Percentiles rank a stretch among this genome's conserved stretches.
These are phyloP conservation scores for Podosphaera xanthii DNA, from an alignment of 2,329 filamentous ascomycete species.

Conservation along the genomic window DNA sequence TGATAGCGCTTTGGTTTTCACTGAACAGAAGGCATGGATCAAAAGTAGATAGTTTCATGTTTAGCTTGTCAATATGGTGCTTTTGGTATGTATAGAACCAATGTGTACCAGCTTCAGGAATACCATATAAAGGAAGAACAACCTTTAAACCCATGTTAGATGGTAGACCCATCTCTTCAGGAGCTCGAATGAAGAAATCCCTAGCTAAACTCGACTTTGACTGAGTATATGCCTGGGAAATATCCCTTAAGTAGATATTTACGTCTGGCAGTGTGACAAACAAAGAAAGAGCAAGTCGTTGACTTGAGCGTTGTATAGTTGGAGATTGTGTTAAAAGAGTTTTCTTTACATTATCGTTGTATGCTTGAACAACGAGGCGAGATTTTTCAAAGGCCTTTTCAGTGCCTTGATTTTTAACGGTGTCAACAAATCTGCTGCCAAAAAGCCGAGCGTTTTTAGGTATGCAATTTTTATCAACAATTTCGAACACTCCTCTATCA, in stretches of 20 bases:
- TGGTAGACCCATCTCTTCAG: no score
- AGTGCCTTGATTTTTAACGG: conserved; percentile 4
- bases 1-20: neutral
- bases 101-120: neutral
- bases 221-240: no score
- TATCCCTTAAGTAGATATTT: no score
- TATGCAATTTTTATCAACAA: neutral
- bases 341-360: conserved; percentile 1
- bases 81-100: no score
- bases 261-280: no score
- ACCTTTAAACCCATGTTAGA: no score
- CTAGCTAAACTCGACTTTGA: no score
- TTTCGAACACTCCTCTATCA: neutral
- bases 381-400: conserved; percentile 1
- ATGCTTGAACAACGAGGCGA: conserved; percentile 3
- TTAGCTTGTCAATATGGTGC: neutral
- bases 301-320: no score
- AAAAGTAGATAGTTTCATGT: neutral
- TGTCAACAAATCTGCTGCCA: conserved; percentile 4
- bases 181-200: no score
- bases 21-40: neutral
- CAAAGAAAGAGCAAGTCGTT: no score
- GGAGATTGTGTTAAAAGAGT: neutral
- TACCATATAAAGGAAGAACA: no score
- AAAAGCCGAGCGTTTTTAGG: conserved; percentile 1